Evolutionary conservation across 768 basidiomycete species (phyloP).

Genomic region (Suillus ampliporus): DNA sequence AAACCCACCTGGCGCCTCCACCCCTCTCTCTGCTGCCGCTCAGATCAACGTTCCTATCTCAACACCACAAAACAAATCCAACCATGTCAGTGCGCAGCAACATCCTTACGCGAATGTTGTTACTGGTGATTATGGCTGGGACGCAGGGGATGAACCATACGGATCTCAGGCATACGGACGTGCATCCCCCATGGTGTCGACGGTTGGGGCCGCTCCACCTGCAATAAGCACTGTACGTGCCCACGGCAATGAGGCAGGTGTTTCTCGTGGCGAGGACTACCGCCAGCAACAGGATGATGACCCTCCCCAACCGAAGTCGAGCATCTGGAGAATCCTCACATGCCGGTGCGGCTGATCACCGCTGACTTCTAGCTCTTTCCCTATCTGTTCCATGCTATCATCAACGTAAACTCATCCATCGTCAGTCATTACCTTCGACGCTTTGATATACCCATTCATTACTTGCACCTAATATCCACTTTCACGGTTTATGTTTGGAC

Average conservation of each 20-base stretch:
- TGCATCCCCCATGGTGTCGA: conserved; percentile 82
- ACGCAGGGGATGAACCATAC: conserved; percentile 60
- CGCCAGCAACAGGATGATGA: conserved; percentile 57
- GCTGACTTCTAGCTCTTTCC: conserved; percentile 19
- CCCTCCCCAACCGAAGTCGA: conserved; percentile 55
- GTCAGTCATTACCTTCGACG: conserved; percentile 45
- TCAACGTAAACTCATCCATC: conserved; percentile 33
- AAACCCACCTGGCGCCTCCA: conserved; percentile 58
- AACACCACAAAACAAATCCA: conserved; percentile 54
- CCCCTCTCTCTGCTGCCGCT: conserved; percentile 76
- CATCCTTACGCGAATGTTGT: conserved; percentile 76
- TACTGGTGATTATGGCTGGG: conserved; percentile 57
- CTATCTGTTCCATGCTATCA: conserved; percentile 28
- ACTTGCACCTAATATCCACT: conserved; percentile 42
- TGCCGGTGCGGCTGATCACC: conserved; percentile 70
- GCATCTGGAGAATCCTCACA: conserved; percentile 72
- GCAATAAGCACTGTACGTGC: conserved; percentile 77
- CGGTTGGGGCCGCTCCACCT: conserved; percentile 68
- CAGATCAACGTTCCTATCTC: conserved; percentile 76
- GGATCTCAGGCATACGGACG: conserved; percentile 72
- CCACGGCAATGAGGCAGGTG: conserved; percentile 69
- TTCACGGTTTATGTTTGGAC: conserved; percentile 34
- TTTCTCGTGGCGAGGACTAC: conserved; percentile 64
- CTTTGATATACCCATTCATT: conserved; percentile 43
- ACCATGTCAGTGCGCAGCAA: conserved; percentile 45